Evolutionary conservation across 768 basidiomycete species (phyloP), one percentile per base, ranked within the genome.

Genomic region (Paxillus rubicundulus): DNA sequence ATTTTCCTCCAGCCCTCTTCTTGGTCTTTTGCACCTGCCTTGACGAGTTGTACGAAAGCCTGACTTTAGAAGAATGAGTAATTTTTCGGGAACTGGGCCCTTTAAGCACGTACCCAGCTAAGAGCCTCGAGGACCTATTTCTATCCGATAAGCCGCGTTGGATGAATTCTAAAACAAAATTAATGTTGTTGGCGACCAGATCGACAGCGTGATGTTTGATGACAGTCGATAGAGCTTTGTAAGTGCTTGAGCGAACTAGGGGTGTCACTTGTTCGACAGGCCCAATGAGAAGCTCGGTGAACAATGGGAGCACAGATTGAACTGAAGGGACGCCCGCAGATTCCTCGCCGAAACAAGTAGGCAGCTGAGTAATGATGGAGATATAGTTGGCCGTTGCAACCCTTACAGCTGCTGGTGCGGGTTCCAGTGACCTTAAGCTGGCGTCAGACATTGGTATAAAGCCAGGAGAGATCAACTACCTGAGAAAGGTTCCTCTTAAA

Each of bases 61-160:
- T 77, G 77, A 24, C 68, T 70, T n/a, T 33, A 46, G 34, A 53
- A n/a, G 39, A 32, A 42, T 66, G 41, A 69, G 49, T 34, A 51
- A 20, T 38, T 20, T 38, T 20, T 33, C 5, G 24, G 21, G 16
- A n/a, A 5, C 21, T 10, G 3, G 3, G 16, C 4, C 18, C 18
- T 24, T 33, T 3, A 17, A 48, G 1, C 36, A 66, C 81, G 58
- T 67, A 90, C 89, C 89, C 89, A 47, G 89, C 85, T 55, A 75
- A 72, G 14, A 91, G 63, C 34, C 89, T 78, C 18, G 84, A 80
- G 38, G 74, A 76, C 50, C 89, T 76, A 55, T 86, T 78, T 36
- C 62, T 66, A 56, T 86, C 79, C 9, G 62, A 71, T 54, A 87
- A 64, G 3, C 82, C 85, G 18, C 67, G 68, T 46, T 76, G 72